Evolutionary conservation across 2,329 filamentous ascomycete genomes (phyloP).

Genomic region (Exutisphaerella laricina): DNA sequence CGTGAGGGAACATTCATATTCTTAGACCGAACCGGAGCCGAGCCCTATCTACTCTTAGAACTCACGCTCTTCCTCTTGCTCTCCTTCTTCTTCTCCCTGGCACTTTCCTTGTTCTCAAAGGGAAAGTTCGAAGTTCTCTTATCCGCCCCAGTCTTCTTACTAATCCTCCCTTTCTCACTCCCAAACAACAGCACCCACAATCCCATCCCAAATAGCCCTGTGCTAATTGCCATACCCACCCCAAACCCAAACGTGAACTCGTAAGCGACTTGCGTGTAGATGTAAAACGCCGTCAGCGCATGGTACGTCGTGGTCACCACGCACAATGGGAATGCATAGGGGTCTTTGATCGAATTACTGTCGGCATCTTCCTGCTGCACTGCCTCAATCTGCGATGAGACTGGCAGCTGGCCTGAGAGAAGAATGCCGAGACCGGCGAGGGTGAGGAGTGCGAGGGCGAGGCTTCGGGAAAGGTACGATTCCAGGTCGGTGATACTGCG

Average conservation of each 20-base stretch:
- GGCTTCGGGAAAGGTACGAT: conserved; percentile 65
- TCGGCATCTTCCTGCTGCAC: conserved; percentile 1
- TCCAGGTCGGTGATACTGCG: conserved; percentile 56
- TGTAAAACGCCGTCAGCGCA: conserved; percentile 55
- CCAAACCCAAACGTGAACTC: conserved; percentile 51
- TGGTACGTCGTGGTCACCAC: conserved; percentile 63
- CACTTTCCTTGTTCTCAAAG: conserved; percentile 50
- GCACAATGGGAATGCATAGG: conserved; percentile 56
- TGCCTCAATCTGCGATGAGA: conserved; percentile 35
- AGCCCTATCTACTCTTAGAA: conserved; percentile 17
- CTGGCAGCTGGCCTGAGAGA: conserved; percentile 64
- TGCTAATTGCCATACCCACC: conserved; percentile 55
- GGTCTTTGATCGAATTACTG: conserved; percentile 10
- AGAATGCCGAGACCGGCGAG: conserved; percentile 60
- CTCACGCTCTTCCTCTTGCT: conserved; percentile 24
- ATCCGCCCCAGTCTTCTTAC: conserved; percentile 59
- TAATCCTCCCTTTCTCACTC: conserved; percentile 51
- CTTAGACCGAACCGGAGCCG: too few relatives aligned
- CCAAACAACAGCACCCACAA: conserved; percentile 60
- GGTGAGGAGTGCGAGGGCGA: conserved; percentile 62
- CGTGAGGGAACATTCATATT: too few relatives aligned
- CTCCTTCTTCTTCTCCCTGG: conserved; percentile 31
- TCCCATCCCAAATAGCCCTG: conserved; percentile 55
- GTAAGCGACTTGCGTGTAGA: conserved; percentile 60
- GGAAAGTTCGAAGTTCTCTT: conserved; percentile 62